A percentile compares a stretch with the other conserved stretches of the same genome.
Evolutionary conservation across 768 basidiomycete genomes (phyloP).

Genomic region (Rhizopogon vesiculosus): DNA sequence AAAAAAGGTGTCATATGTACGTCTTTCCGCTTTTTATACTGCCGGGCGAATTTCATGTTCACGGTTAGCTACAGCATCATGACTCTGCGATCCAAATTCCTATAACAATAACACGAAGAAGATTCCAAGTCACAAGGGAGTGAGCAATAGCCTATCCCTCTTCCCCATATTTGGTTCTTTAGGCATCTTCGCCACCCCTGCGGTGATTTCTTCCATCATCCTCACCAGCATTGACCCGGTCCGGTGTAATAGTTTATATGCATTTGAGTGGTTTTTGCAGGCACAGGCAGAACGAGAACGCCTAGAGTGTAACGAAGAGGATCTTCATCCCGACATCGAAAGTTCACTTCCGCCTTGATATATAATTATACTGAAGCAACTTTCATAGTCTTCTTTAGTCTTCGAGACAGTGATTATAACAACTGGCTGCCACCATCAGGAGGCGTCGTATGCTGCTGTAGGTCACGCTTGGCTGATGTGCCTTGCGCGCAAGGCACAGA

Average conservation of each 20-base stretch:
- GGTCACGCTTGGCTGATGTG: too few species aligned
- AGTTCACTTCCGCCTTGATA: not conserved
- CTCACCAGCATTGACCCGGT: slow-evolving; percentile 19
- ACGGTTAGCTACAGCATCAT: slow-evolving; percentile 40
- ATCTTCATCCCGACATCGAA: slow-evolving; percentile 22
- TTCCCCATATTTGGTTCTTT: slow-evolving; percentile 47
- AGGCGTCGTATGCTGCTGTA: too few species aligned
- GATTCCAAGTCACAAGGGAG: slow-evolving; percentile 51
- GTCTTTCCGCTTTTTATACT: slow-evolving; percentile 18
- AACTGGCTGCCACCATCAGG: too few species aligned
- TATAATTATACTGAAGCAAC: not conserved
- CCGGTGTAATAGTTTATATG: slow-evolving; percentile 24
- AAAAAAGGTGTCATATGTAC: slow-evolving; percentile 55
- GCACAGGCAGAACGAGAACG: slow-evolving; percentile 24
- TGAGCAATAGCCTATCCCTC: slow-evolving; percentile 56
- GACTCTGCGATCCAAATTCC: slow-evolving; percentile 49
- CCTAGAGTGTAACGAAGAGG: slow-evolving; percentile 2
- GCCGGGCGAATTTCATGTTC: not conserved
- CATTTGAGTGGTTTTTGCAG: slow-evolving; percentile 11
- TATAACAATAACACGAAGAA: slow-evolving; percentile 51
- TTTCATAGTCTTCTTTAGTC: not conserved
- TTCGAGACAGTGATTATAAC: not conserved
- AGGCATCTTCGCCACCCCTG: slow-evolving; percentile 19
- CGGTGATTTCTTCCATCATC: not conserved
- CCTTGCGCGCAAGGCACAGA: too few species aligned